phyloP scores from a whole-genome alignment of 1,139 yeast genomes.

The Saccharomycopsis phalli region DNA sequence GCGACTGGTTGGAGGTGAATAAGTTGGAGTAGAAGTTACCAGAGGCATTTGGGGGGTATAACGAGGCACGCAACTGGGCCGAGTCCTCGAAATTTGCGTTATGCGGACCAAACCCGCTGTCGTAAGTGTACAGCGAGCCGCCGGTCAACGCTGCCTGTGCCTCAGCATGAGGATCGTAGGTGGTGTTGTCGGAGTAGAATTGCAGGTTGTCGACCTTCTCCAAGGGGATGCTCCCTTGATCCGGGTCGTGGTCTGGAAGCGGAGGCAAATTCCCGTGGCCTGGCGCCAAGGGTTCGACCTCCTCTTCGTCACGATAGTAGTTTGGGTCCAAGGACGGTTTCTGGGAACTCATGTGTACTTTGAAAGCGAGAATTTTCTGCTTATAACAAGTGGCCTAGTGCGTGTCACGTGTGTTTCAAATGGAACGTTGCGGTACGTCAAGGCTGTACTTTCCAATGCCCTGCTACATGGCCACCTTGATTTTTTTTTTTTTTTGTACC shows the following conservation, averaged over 20 bases:
- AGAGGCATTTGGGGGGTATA: conserved; percentile 18
- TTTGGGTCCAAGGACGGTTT: conserved; percentile 8
- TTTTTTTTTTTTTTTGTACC: too few relatives aligned
- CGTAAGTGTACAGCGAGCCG: conserved; percentile 6
- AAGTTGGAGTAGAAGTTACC: conserved; percentile 18
- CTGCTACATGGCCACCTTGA: too few relatives aligned
- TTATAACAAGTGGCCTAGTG: too few relatives aligned
- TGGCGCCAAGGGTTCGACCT: conserved; percentile 4
- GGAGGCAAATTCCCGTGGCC: neutral
- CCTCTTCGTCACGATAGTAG: conserved; percentile 4
- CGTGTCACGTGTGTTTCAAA: too few relatives aligned
- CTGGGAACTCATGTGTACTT: neutral
- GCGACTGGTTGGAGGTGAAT: conserved; percentile 17
- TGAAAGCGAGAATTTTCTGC: too few relatives aligned
- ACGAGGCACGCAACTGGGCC: conserved; percentile 16
- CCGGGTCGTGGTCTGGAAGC: neutral
- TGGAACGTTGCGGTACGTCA: too few relatives aligned
- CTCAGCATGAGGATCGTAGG: conserved; percentile 10
- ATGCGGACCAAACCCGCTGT: conserved; percentile 2
- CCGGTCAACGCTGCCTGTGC: conserved; percentile 14
- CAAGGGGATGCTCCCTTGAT: conserved; percentile 4
- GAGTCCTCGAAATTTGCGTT: conserved; percentile 14
- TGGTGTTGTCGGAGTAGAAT: conserved; percentile 8
- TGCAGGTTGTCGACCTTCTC: conserved; percentile 10
- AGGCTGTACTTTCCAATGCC: too few relatives aligned